phyloP scores from a whole-genome alignment of 768 basidiomycete genomes.

The Leucosporidium creatinivorum region DNA sequence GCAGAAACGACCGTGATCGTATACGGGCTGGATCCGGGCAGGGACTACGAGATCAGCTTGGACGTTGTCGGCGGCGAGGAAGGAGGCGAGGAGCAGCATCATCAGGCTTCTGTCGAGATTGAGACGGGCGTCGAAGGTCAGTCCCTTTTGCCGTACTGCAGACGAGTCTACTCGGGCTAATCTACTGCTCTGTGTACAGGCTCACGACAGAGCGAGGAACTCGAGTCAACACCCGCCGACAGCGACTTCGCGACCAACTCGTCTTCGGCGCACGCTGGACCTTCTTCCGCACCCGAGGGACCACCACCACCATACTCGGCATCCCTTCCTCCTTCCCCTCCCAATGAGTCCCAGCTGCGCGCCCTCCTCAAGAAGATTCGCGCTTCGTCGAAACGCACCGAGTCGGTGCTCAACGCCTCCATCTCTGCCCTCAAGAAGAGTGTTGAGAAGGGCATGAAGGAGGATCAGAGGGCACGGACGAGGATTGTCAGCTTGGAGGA shows the following conservation, averaged over 20 bases:
- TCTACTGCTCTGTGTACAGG: neutral
- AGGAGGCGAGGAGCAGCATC: neutral
- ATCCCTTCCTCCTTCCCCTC: neutral
- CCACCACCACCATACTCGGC: slow-evolving; percentile 20
- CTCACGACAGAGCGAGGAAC: neutral
- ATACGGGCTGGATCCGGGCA: slow-evolving; percentile 23
- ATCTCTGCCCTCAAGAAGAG: slow-evolving; percentile 13
- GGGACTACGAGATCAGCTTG: slow-evolving; percentile 29
- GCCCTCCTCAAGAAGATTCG: slow-evolving; percentile 18
- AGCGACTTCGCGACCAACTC: neutral
- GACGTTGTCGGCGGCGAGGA: slow-evolving; percentile 16
- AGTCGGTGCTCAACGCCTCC: slow-evolving; percentile 7
- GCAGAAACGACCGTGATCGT: slow-evolving; percentile 31
- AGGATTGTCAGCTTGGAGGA: slow-evolving; percentile 28
- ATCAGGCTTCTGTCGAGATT: neutral
- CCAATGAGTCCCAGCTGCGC: slow-evolving; percentile 14
- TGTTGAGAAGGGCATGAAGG: slow-evolving; percentile 31
- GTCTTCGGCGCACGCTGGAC: neutral
- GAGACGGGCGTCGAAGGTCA: slow-evolving; percentile 7
- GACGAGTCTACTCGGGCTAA: neutral
- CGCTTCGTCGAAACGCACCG: slow-evolving; percentile 12
- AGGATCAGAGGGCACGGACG: slow-evolving; percentile 31
- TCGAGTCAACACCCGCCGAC: neutral
- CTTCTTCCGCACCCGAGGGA: neutral
- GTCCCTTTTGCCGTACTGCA: neutral